Evolutionary conservation across 148 eudicot species (phyloP), one percentile per base, ranked within the genome.

Genomic region (Agrostemma githago): DNA sequence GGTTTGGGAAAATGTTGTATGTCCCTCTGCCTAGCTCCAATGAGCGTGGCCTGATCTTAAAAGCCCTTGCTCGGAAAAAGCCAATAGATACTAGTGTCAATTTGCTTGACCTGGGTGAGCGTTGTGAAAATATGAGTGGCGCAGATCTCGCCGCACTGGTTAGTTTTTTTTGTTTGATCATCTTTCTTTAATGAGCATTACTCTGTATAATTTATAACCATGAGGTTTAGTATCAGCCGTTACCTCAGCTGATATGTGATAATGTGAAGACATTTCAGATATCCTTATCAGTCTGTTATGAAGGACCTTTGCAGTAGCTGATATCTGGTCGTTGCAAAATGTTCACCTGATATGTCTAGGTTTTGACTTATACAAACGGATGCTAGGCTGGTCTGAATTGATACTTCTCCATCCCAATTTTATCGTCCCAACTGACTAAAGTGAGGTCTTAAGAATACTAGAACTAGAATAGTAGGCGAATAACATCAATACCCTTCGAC

Each of bases 101-200:
- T 87, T 84, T 93, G 78, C 77, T 84, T 70, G 86, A 89, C 48
- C 68, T 93, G 39, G 98, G 86, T 21, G 81, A 57, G 73, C 83
- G 81, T 64, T 88, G 94, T 81, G 83, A 84, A 62, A 84, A 85
- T 79, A 72, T 93, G 44, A 93, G 96, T 71, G 98, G 98, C 69
- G 96, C 96, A 56, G 98, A 93, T 79, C 98, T 93, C 67, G 72
- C 85, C 74, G 89, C 96, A 41, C 81, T 93, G 90, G 98, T 93
- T 75, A 56, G 84, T 66, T 37, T 62, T 5, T 71, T 76, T 68
- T 5, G 16, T 71, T 12, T 39, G 6, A 15, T 5, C n/a, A 10
- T 48, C 54, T 48, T 10, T 51, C 15, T 10, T 51, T 51, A 51
- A 51, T 51, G 15, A 51, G 8, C 14, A 51, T 12, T 8, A 12